Conservation (phyloP, 1,139 yeast species). For the Kurtzmaniella quercitrusa region DNA sequence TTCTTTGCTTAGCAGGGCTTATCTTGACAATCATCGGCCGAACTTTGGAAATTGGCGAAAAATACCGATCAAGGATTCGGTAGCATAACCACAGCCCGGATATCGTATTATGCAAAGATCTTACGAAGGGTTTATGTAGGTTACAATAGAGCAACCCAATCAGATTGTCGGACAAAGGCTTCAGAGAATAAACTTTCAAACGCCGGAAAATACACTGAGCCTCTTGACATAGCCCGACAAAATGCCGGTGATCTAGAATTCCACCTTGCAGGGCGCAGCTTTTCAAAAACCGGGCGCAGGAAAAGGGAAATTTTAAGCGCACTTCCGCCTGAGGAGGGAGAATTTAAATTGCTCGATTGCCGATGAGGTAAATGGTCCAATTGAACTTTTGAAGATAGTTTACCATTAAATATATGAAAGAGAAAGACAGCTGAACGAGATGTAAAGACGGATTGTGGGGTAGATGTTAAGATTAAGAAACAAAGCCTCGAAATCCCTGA, state of each 20-base stretch:
- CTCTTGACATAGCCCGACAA: neutral
- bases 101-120: neutral
- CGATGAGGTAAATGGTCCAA: neutral
- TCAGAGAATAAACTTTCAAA: neutral
- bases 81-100: neutral
- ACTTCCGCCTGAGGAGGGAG: neutral
- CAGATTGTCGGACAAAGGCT: neutral
- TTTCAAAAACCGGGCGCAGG: neutral
- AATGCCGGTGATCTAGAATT: neutral
- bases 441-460: no score
- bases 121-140: neutral
- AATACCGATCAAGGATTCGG: neutral
- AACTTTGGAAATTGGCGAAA: neutral
- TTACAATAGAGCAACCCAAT: neutral
- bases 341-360: neutral
- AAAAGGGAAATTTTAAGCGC: neutral
- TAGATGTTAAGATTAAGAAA: no score
- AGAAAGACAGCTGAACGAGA: neutral
- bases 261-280: neutral
- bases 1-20: conserved; percentile 37
- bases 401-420: no score
- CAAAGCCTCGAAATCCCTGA: no score
- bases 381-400: no score
- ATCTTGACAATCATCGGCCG: conserved; percentile 22
- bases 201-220: neutral